Evolutionary conservation across 257 asterid genomes (phyloP).

Genomic region (Mitragyna speciosa): DNA sequence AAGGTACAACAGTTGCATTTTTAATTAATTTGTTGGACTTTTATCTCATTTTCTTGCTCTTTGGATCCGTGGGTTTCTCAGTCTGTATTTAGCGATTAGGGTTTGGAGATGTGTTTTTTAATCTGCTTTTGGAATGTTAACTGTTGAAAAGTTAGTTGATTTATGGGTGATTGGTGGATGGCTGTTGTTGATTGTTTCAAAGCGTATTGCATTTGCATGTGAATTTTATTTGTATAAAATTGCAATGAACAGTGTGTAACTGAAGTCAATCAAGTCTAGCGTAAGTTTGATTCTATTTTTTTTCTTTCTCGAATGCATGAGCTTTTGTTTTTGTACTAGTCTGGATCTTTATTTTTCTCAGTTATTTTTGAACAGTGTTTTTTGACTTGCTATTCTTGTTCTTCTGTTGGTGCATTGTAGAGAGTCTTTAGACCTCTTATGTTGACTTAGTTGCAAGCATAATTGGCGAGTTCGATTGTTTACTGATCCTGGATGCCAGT

Average conservation of each 20-base stretch:
- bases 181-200: slow-evolving; percentile 23
- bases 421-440: neutral
- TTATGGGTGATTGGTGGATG: slow-evolving; percentile 12
- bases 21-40: neutral
- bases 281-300: slow-evolving; percentile 22
- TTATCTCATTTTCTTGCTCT: slow-evolving; percentile 12
- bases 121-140: slow-evolving; percentile 31
- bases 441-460: slow-evolving; percentile 10
- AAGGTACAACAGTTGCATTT: slow-evolving; percentile 55
- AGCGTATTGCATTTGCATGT: slow-evolving; percentile 50
- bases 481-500: neutral
- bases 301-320: slow-evolving; percentile 25
- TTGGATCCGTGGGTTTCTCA: slow-evolving; percentile 32
- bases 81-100: slow-evolving; percentile 38
- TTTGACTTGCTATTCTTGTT: slow-evolving; percentile 12
- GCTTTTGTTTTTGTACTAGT: slow-evolving; percentile 17
- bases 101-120: slow-evolving; percentile 44
- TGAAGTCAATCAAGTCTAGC: slow-evolving; percentile 37
- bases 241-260: slow-evolving; percentile 18
- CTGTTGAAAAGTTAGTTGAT: slow-evolving; percentile 29
- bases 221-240: slow-evolving; percentile 24
- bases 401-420: neutral
- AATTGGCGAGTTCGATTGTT: neutral
- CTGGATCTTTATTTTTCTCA: slow-evolving; percentile 32
- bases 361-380: slow-evolving; percentile 19